Evolutionary conservation across 768 basidiomycete species (phyloP), one percentile per base, ranked within the genome.

Genomic region (Pleurotus citrinopileatus): DNA sequence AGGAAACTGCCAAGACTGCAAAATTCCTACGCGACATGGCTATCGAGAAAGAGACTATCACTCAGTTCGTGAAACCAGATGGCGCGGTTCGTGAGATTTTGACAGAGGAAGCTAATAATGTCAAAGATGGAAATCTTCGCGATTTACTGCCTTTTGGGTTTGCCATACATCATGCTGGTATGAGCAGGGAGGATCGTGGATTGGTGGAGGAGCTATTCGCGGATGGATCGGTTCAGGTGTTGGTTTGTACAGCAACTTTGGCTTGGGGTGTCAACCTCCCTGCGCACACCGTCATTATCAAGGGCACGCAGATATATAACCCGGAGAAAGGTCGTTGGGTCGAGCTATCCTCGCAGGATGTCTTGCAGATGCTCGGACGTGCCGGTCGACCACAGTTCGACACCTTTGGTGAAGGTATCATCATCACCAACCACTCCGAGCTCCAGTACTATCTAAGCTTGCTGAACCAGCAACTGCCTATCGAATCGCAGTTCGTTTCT

Each of bases 211-310:
- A 95, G 57, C 79, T 98, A 8, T 99, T 99, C 67, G 84, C 84
- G 8, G 92, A 96, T 46, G 92, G 94, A 0, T 86, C 91, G 20
- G 78, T 99, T 26, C 94, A 96, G 65, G 95, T 98, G 0, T 77
- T 99, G 22, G 93, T 97, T 40, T 97, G 93, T 67, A 99, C 97
- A 0, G 97, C 97, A 3, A 98, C 96, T 2, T 86, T 99, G 32
- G 97, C 97, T 0, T 99, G 97, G 97, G 97, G 96, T 74, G 96
- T 99, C 71, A 99, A 99, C 66, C 74, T 98, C 0, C 97, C 97
- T 2, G 96, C 95, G 1, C 97, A 98, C 59, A 89, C 93, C 6
- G 96, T 98, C 71, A 94, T 98, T 73, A 98, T 99, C 78, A 99
- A 98, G 68, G 97, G 97, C n/a, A 98, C 97, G 0, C 95, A 98